A percentile compares a stretch with the other conserved stretches of the same genome.
Conservation (phyloP, 2,329 filamentous ascomycete species). For the Penicillium decumbens region DNA sequence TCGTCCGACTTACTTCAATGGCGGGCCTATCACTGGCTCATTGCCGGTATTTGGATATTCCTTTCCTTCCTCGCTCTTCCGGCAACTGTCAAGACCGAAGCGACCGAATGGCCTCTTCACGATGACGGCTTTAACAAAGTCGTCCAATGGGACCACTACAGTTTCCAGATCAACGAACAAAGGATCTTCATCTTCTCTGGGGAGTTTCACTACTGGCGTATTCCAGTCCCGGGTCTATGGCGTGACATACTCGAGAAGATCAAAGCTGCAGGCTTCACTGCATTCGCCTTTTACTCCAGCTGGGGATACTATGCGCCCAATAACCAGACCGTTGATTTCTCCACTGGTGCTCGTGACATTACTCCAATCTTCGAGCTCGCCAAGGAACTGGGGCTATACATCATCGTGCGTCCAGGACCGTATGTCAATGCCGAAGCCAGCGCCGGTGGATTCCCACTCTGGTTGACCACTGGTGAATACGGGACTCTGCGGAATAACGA, state of each 20-base stretch:
- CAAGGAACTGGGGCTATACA: constrained; percentile 52
- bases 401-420: constrained; percentile 55
- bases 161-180: constrained; percentile 50
- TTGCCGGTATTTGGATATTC: constrained; percentile 9
- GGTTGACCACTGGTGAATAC: constrained; percentile 55
- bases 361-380: constrained; percentile 51
- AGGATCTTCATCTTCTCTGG: constrained; percentile 52
- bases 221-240: constrained; percentile 50
- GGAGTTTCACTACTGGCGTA: constrained; percentile 53
- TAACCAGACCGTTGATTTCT: constrained; percentile 48
- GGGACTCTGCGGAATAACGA: constrained; percentile 31
- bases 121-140: constrained; percentile 44
- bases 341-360: constrained; percentile 52
- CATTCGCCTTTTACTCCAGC: constrained; percentile 46
- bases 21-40: constrained; percentile 6
- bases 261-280: constrained; percentile 49
- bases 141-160: constrained; percentile 54
- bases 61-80: constrained; percentile 10
- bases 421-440: constrained; percentile 63
- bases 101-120: constrained; percentile 45
- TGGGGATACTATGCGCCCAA: constrained; percentile 50
- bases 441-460: constrained; percentile 59
- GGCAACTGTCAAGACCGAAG: constrained; percentile 2
- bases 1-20: constrained; percentile 5
- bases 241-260: constrained; percentile 51